A percentile compares a stretch with the other conserved stretches of the same genome.
These are phyloP conservation scores for Strobilomyces confusus DNA, from an alignment of 768 basidiomycete genomes.

Conservation along the genomic window DNA sequence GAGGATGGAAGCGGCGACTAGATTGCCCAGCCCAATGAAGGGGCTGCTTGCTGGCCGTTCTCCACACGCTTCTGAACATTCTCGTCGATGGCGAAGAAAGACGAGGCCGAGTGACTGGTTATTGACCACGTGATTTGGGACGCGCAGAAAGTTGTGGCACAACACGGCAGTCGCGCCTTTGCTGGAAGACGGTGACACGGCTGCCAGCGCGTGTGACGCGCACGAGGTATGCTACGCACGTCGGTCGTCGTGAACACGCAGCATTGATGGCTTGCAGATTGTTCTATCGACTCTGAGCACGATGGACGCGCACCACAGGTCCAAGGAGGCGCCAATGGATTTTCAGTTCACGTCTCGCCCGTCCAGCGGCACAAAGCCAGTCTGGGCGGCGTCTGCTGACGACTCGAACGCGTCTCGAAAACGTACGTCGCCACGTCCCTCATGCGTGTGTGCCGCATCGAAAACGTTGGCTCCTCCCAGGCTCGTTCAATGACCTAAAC, in stretches of 20 bases:
- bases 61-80: slow-evolving; percentile 31
- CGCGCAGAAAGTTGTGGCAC: slow-evolving; percentile 10
- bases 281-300: background rate
- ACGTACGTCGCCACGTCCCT: slow-evolving; percentile 49
- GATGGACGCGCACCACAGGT: slow-evolving; percentile 39
- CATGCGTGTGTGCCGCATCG: slow-evolving; percentile 9
- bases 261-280: background rate
- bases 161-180: slow-evolving; percentile 5
- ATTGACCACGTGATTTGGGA: slow-evolving; percentile 25
- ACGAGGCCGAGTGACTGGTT: background rate
- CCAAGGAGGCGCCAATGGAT: slow-evolving; percentile 86
- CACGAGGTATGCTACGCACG: slow-evolving; percentile 11
- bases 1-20: slow-evolving; percentile 51
- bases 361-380: slow-evolving; percentile 46
- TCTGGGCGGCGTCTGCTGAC: slow-evolving; percentile 48
- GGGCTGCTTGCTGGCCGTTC: slow-evolving; percentile 17
- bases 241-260: background rate
- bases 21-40: slow-evolving; percentile 10
- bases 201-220: slow-evolving; percentile 5
- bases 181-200: slow-evolving; percentile 8
- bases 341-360: slow-evolving; percentile 78
- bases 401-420: slow-evolving; percentile 59
- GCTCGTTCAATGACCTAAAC: slow-evolving; percentile 42
- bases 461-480: slow-evolving; percentile 34
- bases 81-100: slow-evolving; percentile 5